Evolutionary conservation across 495 filamentous ascomycete genomes (phyloP).

Genomic region (Penicillium ucsense): DNA sequence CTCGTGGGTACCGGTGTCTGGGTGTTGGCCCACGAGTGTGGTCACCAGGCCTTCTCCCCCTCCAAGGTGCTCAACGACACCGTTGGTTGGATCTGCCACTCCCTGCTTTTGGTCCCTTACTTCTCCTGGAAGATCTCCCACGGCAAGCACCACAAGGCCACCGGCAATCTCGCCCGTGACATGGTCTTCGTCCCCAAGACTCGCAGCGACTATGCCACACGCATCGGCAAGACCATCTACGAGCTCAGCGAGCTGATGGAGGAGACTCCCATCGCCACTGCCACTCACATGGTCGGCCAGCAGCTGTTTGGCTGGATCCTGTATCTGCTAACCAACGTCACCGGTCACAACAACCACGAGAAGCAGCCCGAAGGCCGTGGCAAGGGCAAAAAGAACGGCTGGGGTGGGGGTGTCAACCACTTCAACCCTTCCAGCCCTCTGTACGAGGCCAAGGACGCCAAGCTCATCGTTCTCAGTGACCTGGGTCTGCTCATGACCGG

Average conservation of each 20-base stretch:
- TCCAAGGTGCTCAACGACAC: conserved; percentile 74
- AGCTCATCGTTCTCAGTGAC: conserved; percentile 76
- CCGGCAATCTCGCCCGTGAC: conserved; percentile 88
- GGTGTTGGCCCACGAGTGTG: conserved; percentile 67
- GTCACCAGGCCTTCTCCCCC: conserved; percentile 72
- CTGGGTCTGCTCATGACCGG: conserved; percentile 57
- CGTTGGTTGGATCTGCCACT: conserved; percentile 80
- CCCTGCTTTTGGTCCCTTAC: conserved; percentile 73
- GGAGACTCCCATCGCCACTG: conserved; percentile 84
- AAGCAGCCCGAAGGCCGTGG: conserved; percentile 78
- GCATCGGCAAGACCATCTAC: conserved; percentile 58
- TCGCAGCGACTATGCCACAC: conserved; percentile 61
- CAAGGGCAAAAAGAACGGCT: conserved; percentile 81
- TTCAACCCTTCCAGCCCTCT: conserved; percentile 81
- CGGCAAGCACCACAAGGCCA: conserved; percentile 93
- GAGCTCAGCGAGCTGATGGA: conserved; percentile 82
- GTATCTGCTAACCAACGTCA: conserved; percentile 77
- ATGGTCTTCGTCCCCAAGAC: conserved; percentile 96
- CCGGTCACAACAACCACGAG: conserved; percentile 89
- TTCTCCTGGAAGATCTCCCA: conserved; percentile 93
- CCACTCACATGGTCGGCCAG: conserved; percentile 62
- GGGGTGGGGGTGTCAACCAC: conserved; percentile 78
- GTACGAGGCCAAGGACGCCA: conserved; percentile 82
- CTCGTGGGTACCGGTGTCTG: conserved; percentile 57
- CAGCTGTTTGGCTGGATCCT: conserved; percentile 85